Percentiles rank a stretch among this genome's conserved stretches.
Evolutionary conservation across 208 protist species (phyloP).

Genomic region (Trypanosoma grayi): DNA sequence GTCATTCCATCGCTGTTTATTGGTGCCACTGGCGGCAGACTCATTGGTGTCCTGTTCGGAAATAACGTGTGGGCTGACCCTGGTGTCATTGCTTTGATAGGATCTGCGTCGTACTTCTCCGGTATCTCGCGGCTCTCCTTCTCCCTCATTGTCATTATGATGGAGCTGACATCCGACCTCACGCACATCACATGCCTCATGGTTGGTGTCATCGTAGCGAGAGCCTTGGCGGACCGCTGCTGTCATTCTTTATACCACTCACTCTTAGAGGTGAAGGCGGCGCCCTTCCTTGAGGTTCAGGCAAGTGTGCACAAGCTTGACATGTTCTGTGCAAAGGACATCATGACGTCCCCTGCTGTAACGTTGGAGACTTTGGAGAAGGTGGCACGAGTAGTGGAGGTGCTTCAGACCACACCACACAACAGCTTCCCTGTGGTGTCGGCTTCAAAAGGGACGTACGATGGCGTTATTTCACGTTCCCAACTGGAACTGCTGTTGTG

Average conservation of each 20-base stretch:
- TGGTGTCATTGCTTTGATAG: constrained; percentile 78
- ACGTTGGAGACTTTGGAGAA: constrained; percentile 44
- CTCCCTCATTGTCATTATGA: constrained; percentile 84
- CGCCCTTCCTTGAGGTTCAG: constrained; percentile 68
- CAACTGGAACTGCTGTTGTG: constrained; percentile 60
- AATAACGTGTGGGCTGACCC: constrained; percentile 62
- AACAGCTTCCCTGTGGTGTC: constrained; percentile 87
- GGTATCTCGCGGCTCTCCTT: constrained; percentile 86
- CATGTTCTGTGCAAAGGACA: constrained; percentile 56
- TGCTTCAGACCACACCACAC: constrained; percentile 59
- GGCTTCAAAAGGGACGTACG: constrained; percentile 32
- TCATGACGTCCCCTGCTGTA: constrained; percentile 74
- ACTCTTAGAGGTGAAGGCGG: constrained; percentile 68
- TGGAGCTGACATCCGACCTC: constrained; percentile 86
- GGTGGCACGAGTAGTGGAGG: constrained; percentile 43
- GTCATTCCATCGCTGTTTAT: constrained; percentile 66
- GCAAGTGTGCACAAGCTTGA: constrained; percentile 51
- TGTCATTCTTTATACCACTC: constrained; percentile 82
- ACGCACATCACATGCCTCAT: constrained; percentile 84
- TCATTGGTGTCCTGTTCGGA: constrained; percentile 46
- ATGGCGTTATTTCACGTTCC: constrained; percentile 43
- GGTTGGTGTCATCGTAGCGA: constrained; percentile 80
- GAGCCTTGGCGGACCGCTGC: constrained; percentile 64
- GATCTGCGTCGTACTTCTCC: constrained; percentile 73
- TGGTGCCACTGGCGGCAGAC: constrained; percentile 41